Evolutionary conservation across 495 filamentous ascomycete genomes (phyloP).

Genomic region (Talaromyces thailandensis): DNA sequence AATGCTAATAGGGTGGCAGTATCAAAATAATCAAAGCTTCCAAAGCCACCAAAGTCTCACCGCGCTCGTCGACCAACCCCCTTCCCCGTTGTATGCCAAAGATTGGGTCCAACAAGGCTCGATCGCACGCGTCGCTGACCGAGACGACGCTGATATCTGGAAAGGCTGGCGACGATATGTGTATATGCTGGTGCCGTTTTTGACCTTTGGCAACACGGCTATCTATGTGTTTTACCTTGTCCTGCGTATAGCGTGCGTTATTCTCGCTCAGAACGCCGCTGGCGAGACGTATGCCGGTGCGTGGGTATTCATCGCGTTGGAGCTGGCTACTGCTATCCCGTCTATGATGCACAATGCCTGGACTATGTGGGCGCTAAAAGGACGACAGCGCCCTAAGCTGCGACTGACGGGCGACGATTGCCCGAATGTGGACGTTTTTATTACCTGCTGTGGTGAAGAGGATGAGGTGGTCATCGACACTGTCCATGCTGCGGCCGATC

Average conservation of each 20-base stretch:
- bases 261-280: constrained; percentile 23
- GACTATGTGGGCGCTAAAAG: constrained; percentile 33
- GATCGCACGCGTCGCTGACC: constrained; percentile 26
- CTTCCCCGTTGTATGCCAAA: constrained; percentile 18
- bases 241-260: constrained; percentile 30
- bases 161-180: constrained; percentile 31
- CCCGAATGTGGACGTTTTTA: constrained; percentile 42
- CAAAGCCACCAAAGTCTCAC: constrained; percentile 19
- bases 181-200: constrained; percentile 25
- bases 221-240: constrained; percentile 31
- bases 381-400: constrained; percentile 26
- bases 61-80: constrained; percentile 15
- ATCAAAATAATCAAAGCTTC: constrained; percentile 15
- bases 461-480: constrained; percentile 47
- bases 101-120: constrained; percentile 27
- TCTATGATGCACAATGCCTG: constrained; percentile 33
- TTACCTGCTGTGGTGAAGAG: constrained; percentile 43
- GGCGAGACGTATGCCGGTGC: constrained; percentile 19
- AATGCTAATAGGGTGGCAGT: constrained; percentile 7
- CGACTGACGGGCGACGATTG: constrained; percentile 33
- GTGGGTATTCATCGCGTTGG: constrained; percentile 34
- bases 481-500: constrained; percentile 31
- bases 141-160: constrained; percentile 33
- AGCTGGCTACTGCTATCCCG: constrained; percentile 27
- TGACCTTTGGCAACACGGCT: constrained; percentile 26